Conservation (phyloP, 495 filamentous ascomycete genomes). For the Chaetomium cochliodes region DNA sequence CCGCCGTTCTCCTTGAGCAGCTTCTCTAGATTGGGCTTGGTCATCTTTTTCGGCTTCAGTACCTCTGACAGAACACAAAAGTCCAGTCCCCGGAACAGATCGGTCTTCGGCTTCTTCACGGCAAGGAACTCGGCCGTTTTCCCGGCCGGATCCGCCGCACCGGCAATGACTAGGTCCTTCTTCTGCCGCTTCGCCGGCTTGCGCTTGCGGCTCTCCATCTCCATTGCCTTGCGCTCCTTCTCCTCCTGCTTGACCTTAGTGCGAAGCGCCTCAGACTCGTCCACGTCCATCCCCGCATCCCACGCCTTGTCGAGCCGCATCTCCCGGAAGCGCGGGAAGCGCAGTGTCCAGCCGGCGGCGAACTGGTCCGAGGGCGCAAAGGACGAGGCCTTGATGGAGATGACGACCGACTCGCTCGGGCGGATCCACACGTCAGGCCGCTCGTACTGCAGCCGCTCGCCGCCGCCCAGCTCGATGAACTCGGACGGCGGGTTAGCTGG, state of each 20-base stretch:
- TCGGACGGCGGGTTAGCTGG: constrained; percentile 71
- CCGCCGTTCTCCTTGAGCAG: constrained; percentile 87
- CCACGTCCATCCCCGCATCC: constrained; percentile 71
- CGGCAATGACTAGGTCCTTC: constrained; percentile 71
- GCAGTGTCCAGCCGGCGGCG: constrained; percentile 71
- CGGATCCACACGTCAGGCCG: constrained; percentile 91
- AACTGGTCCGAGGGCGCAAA: constrained; percentile 73
- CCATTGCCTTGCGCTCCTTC: constrained; percentile 70
- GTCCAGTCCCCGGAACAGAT: constrained; percentile 66
- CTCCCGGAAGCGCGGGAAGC: constrained; percentile 88
- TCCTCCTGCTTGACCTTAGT: constrained; percentile 68
- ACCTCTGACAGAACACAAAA: constrained; percentile 65
- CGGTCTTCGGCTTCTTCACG: constrained; percentile 34
- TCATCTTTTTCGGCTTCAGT: constrained; percentile 56
- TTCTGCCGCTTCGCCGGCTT: constrained; percentile 62
- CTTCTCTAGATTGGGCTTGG: constrained; percentile 78
- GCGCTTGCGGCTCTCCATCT: constrained; percentile 70
- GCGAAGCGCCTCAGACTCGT: constrained; percentile 74
- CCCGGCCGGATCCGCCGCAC: constrained; percentile 40
- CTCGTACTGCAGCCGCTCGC: constrained; percentile 67
- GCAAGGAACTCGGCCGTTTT: constrained; percentile 12
- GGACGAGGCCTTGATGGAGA: constrained; percentile 88
- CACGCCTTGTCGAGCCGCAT: constrained; percentile 80
- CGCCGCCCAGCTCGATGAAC: constrained; percentile 79
- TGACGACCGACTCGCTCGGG: constrained; percentile 79